These are phyloP conservation scores for Geotrichum restrictum DNA, from an alignment of 1,139 yeast species.

Conservation along the genomic window DNA sequence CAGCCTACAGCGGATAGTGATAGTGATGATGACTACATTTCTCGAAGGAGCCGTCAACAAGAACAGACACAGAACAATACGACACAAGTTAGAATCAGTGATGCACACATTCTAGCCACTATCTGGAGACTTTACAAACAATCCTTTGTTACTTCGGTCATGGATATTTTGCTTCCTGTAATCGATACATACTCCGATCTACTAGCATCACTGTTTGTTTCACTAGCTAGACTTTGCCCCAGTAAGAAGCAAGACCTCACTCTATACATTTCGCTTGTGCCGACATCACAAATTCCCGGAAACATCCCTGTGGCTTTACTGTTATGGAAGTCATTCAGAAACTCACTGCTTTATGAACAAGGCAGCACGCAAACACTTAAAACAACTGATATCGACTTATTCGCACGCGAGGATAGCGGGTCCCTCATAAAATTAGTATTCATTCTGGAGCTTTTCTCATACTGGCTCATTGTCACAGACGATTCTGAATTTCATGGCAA, in stretches of 20 bases:
- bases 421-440: constrained; percentile 33
- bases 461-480: constrained; percentile 61
- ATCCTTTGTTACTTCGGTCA: constrained; percentile 8
- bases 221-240: constrained; percentile 29
- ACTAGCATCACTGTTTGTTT: constrained; percentile 27
- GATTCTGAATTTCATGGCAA: constrained; percentile 53
- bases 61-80: constrained; percentile 4
- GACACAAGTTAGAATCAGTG: not conserved
- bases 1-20: not conserved
- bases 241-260: constrained; percentile 28
- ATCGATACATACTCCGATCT: constrained; percentile 12
- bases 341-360: constrained; percentile 20
- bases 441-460: constrained; percentile 52
- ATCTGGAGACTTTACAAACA: constrained; percentile 7
- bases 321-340: constrained; percentile 28
- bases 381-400: constrained; percentile 8
- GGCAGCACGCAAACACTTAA: constrained; percentile 14
- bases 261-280: constrained; percentile 30
- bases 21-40: constrained; percentile 3
- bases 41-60: constrained; percentile 1
- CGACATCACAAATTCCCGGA: constrained; percentile 16
- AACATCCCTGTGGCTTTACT: constrained; percentile 27
- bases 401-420: constrained; percentile 9
- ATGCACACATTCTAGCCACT: not conserved
- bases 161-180: constrained; percentile 3